Evolutionary conservation across 116 monocot species (phyloP).

Genomic region (Phalaenopsis hybrid): DNA sequence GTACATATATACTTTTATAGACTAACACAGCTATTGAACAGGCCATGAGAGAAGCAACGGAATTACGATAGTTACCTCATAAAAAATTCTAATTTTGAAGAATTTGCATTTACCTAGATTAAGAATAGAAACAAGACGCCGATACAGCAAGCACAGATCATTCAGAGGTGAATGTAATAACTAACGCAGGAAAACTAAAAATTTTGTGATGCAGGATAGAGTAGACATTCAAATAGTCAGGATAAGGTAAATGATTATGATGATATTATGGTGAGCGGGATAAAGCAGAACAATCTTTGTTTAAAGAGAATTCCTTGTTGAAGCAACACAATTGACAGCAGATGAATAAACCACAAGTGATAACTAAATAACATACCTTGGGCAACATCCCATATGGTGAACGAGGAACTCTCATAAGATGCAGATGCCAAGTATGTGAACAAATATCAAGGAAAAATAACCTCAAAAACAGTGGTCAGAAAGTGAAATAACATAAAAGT

Average conservation of each 20-base stretch:
- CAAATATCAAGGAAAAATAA: slow-evolving; percentile 45
- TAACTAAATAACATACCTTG: slow-evolving; percentile 51
- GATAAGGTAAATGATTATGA: background rate
- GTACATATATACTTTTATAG: background rate
- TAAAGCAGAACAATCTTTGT: background rate
- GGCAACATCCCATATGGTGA: slow-evolving; percentile 94
- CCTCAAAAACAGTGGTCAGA: background rate
- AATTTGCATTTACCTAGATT: background rate
- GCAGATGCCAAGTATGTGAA: slow-evolving; percentile 86
- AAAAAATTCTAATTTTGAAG: background rate
- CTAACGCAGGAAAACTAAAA: background rate
- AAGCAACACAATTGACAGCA: background rate
- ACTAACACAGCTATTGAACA: background rate
- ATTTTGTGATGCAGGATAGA: background rate
- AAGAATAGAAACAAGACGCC: background rate
- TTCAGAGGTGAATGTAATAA: background rate
- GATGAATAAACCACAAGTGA: background rate
- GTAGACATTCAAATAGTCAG: background rate
- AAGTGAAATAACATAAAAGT: background rate
- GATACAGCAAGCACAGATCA: background rate
- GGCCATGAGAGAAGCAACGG: background rate
- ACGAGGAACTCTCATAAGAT: slow-evolving; percentile 70
- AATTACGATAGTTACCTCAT: background rate
- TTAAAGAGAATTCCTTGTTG: background rate
- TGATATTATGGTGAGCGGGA: background rate